Percentiles rank a stretch among this genome's conserved stretches.
Evolutionary conservation across 306 rosid genomes (phyloP).

Genomic region (Prosopis cineraria): DNA sequence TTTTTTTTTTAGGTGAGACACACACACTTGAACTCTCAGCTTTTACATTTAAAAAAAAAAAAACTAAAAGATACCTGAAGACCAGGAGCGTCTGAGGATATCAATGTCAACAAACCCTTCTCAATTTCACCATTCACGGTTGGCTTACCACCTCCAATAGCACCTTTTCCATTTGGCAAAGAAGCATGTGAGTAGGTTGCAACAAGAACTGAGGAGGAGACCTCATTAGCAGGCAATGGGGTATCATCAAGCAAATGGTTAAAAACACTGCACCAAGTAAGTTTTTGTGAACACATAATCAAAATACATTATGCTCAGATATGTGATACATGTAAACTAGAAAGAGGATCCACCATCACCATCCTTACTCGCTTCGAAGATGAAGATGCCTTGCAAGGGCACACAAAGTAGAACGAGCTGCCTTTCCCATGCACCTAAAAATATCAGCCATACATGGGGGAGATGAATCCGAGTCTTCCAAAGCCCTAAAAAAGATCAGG

Average conservation of each 20-base stretch:
- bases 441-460: conserved; percentile 95
- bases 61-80: conserved; percentile 68
- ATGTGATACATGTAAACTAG: neutral
- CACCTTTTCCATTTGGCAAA: conserved; percentile 72
- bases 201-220: conserved; percentile 88
- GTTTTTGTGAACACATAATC: conserved; percentile 31
- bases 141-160: conserved; percentile 81
- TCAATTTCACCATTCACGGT: conserved; percentile 76
- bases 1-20: conserved; percentile 2
- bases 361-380: conserved; percentile 89
- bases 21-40: conserved; percentile 16
- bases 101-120: conserved; percentile 90
- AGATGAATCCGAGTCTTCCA: conserved; percentile 94
- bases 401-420: conserved; percentile 70
- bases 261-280: conserved; percentile 70
- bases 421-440: conserved; percentile 97
- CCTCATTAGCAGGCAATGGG: conserved; percentile 86
- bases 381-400: conserved; percentile 96
- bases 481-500: conserved; percentile 64
- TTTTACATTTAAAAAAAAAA: conserved; percentile 26
- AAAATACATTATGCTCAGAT: conserved; percentile 8
- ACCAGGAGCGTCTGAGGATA: conserved; percentile 88
- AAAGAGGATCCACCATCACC: conserved; percentile 29
- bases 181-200: conserved; percentile 64
- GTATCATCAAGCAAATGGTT: conserved; percentile 92